Evolutionary conservation across 805 yeast genomes (phyloP).

Genomic region (Ogataea philodendri): DNA sequence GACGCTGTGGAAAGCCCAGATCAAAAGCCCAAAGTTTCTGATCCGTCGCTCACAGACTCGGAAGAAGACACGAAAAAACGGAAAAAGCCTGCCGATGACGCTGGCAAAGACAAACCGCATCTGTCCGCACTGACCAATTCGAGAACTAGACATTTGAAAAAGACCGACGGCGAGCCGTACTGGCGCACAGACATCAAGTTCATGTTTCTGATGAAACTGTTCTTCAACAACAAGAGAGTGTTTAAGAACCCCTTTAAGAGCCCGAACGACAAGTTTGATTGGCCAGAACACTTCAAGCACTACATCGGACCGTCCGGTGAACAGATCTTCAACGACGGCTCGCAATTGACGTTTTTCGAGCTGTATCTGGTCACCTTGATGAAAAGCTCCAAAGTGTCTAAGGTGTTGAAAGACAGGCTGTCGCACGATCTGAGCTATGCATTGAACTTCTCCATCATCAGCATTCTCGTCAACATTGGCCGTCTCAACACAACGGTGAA

Average conservation of each 20-base stretch:
- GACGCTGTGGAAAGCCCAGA: slow-evolving; percentile 5
- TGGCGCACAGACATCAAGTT: slow-evolving; percentile 87
- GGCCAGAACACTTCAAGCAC: slow-evolving; percentile 33
- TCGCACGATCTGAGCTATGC: slow-evolving; percentile 51
- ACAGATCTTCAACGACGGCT: slow-evolving; percentile 30
- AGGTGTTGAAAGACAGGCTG: slow-evolving; percentile 75
- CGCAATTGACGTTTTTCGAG: slow-evolving; percentile 74
- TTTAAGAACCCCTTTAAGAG: slow-evolving; percentile 61
- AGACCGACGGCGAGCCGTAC: slow-evolving; percentile 88
- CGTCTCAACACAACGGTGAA: slow-evolving; percentile 93
- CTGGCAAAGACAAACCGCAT: slow-evolving; percentile 24
- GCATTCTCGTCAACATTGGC: slow-evolving; percentile 86
- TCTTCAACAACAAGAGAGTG: slow-evolving; percentile 59
- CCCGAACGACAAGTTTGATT: slow-evolving; percentile 36
- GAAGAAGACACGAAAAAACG: slow-evolving; percentile 16
- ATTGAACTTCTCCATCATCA: slow-evolving; percentile 39
- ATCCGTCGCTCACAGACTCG: slow-evolving; percentile 3
- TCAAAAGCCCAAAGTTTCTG: not conserved
- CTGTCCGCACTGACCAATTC: slow-evolving; percentile 32
- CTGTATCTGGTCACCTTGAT: slow-evolving; percentile 79
- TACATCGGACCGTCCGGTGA: slow-evolving; percentile 28
- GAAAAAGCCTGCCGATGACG: slow-evolving; percentile 17
- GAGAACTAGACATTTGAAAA: slow-evolving; percentile 64
- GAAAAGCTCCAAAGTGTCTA: slow-evolving; percentile 78
- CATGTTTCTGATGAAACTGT: slow-evolving; percentile 65